Evolutionary conservation across 352 stramenopile species (phyloP), one percentile per base, ranked within the genome.

Genomic region (Phytophthora podocarpi): DNA sequence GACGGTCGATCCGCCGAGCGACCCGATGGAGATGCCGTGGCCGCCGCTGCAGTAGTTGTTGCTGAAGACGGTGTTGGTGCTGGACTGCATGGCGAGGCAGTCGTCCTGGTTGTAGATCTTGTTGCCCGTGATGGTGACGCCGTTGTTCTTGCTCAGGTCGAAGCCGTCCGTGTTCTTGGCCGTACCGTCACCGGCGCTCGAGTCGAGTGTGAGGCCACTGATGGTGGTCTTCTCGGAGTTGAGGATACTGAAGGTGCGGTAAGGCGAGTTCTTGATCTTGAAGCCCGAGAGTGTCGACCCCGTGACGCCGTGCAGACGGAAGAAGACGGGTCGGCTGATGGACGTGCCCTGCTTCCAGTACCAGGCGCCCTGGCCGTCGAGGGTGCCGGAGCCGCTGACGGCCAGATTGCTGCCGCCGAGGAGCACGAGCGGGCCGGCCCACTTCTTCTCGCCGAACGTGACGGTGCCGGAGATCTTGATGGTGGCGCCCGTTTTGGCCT

Each of bases 291-390:
- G 34, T 2, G n/a, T 66, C 6, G 72, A 78, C 5, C 16, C 20
- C 0, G 62, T 41, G 15, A 73, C 67, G 16, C 48, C 50, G n/a
- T 55, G 69, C 18, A 76, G 45, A 21, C 60, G 53, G 37, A 81
- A 70, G 47, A 81, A 72, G 20, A 76, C 60, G 0, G 68, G 72
- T 2, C 60, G 56, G 0, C 47, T 69, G 37, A 78, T 60, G 10
- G 45, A 67, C 34, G 37, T 18, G 4, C 60, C 66, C 23, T 81
- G 57, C 16, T 64, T 58, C 72, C 72, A 81, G 59, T 81, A 78
- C 64, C 64, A 76, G 7, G 30, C 28, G 1, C 72, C 68, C 36
- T 78, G 68, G 16, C 72, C 72, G n/a, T 81, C 69, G 7, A 81
- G 43, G 3, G 58, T 76, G 6, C 72, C 72, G 1, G 64, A 26